Percentiles rank a stretch among this genome's conserved stretches.
Evolutionary conservation across 2,329 filamentous ascomycete genomes (phyloP).

Genomic region (Ophiognomonia clavigignenti-juglandacearum): DNA sequence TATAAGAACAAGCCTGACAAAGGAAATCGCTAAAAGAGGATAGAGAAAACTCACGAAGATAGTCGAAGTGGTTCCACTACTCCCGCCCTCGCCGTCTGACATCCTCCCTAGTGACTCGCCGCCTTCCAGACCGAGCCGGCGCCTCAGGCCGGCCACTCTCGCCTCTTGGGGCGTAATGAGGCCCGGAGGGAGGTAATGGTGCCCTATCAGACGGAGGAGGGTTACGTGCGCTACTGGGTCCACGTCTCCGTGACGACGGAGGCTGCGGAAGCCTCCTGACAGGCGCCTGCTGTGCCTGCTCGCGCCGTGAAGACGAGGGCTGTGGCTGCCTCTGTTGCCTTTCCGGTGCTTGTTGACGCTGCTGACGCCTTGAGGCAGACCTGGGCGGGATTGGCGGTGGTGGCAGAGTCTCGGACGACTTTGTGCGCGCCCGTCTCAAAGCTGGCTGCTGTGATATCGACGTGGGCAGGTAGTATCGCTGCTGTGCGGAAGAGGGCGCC

Average conservation of each 20-base stretch:
- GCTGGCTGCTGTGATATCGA: too few relatives aligned
- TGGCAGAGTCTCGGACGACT: too few relatives aligned
- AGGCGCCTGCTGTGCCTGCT: not conserved
- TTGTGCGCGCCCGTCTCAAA: too few relatives aligned
- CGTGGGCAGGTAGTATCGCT: too few relatives aligned
- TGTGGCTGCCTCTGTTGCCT: not conserved
- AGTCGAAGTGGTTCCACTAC: too few relatives aligned
- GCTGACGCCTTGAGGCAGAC: too few relatives aligned
- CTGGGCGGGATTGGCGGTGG: too few relatives aligned
- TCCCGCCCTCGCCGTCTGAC: not conserved
- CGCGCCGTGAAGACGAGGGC: not conserved
- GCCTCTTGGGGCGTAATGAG: not conserved
- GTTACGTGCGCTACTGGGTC: not conserved
- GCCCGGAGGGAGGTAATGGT: not conserved
- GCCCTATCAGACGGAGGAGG: not conserved
- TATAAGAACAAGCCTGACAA: not conserved
- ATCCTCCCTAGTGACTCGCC: not conserved
- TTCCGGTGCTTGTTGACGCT: too few relatives aligned
- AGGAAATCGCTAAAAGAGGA: not conserved
- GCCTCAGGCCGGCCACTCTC: not conserved
- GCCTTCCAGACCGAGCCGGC: not conserved
- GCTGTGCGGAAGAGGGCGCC: not conserved
- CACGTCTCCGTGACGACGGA: not conserved
- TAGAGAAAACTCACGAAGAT: not conserved
- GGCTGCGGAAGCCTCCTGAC: not conserved